Percentiles rank a stretch among this genome's conserved stretches.
These are phyloP conservation scores for Colletotrichum sublineola DNA, from an alignment of 2,329 filamentous ascomycete species.

Conservation along the genomic window DNA sequence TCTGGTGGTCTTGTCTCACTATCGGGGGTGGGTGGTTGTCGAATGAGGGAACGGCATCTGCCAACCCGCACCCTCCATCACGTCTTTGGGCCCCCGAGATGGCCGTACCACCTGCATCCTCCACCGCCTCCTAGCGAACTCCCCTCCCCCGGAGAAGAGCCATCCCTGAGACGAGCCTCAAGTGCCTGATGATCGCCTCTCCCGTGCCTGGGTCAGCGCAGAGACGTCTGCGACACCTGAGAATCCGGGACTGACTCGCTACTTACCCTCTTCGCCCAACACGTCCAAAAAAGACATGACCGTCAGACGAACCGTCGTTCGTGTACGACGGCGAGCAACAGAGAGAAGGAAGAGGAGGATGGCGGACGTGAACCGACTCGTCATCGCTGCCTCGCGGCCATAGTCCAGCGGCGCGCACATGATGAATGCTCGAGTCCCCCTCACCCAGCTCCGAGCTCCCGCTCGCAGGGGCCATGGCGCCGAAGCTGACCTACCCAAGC, in stretches of 20 bases:
- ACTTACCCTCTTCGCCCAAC: background rate
- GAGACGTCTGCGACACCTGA: constrained; percentile 24
- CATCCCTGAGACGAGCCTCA: constrained; percentile 40
- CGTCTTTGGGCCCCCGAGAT: constrained; percentile 29
- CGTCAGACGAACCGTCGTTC: constrained; percentile 27
- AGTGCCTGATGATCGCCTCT: constrained; percentile 40
- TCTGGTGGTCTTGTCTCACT: constrained; percentile 40
- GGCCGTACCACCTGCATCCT: constrained; percentile 37
- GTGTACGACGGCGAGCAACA: constrained; percentile 12
- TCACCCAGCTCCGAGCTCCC: constrained; percentile 17
- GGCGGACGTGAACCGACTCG: constrained; percentile 24
- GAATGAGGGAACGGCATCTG: constrained; percentile 40
- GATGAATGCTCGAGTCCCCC: constrained; percentile 23
- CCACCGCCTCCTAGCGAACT: constrained; percentile 36
- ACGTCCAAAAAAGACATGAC: constrained; percentile 18
- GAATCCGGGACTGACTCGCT: constrained; percentile 29
- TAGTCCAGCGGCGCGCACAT: constrained; percentile 25
- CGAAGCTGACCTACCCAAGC: constrained; percentile 34
- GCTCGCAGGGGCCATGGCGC: constrained; percentile 30
- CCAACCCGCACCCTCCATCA: constrained; percentile 35
- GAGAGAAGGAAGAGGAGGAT: background rate
- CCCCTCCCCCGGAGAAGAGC: constrained; percentile 9
- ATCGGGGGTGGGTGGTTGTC: constrained; percentile 17
- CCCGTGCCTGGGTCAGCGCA: constrained; percentile 39
- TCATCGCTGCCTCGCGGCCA: constrained; percentile 17